These are phyloP conservation scores for Nakazawaea sp. DNA, from an alignment of 805 yeast species.

Conservation along the genomic window DNA sequence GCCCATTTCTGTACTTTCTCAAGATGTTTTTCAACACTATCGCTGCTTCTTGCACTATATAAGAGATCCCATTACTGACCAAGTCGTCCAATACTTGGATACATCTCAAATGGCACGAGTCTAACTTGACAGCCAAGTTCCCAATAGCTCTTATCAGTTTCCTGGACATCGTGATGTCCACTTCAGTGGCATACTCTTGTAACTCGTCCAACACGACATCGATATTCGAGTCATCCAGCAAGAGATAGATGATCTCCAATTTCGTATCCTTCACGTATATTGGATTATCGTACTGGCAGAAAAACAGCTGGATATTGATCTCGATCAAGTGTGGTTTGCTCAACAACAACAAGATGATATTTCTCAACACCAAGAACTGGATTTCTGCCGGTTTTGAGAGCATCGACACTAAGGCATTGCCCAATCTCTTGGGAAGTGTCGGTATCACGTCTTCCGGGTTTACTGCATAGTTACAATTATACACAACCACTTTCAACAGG, in stretches of 20 bases:
- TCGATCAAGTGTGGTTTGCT: constrained; percentile 53
- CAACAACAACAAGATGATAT: constrained; percentile 66
- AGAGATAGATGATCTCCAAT: constrained; percentile 73
- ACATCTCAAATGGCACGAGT: constrained; percentile 54
- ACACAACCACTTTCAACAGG: constrained; percentile 64
- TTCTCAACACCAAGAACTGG: constrained; percentile 76
- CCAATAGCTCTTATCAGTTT: constrained; percentile 89
- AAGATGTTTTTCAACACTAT: constrained; percentile 72
- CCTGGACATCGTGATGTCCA: constrained; percentile 79
- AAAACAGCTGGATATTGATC: constrained; percentile 73
- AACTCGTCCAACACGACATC: constrained; percentile 63
- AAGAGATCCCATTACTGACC: constrained; percentile 57
- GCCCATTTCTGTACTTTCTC: constrained; percentile 54
- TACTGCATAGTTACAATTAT: constrained; percentile 64
- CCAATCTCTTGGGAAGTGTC: constrained; percentile 47
- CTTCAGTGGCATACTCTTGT: constrained; percentile 81
- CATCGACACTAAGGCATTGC: constrained; percentile 61
- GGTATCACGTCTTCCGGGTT: constrained; percentile 51
- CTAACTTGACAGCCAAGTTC: constrained; percentile 74
- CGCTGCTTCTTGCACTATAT: constrained; percentile 74
- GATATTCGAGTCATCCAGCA: constrained; percentile 63
- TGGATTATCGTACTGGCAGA: constrained; percentile 80
- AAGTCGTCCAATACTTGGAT: constrained; percentile 55
- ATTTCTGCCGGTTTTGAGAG: constrained; percentile 75
- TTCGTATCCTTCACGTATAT: constrained; percentile 86